Evolutionary conservation across 441 rosid species (phyloP).

Genomic region (Euphorbia schlechtendalii): DNA sequence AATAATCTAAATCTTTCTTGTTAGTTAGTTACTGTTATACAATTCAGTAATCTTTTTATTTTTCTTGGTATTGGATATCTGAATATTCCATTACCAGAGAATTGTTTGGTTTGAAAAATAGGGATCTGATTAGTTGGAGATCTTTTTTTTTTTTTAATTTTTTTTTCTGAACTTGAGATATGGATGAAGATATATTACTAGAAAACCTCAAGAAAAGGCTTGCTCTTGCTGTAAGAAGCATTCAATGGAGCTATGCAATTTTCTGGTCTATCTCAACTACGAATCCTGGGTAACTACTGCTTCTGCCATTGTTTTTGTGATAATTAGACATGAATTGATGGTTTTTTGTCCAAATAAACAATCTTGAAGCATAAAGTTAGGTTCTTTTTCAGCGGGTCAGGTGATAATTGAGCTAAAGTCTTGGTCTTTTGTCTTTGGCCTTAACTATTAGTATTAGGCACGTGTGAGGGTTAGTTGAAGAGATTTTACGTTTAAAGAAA

Average conservation of each 20-base stretch:
- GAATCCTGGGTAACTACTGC: slow-evolving; percentile 56
- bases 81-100: slow-evolving; percentile 10
- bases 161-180: slow-evolving; percentile 4
- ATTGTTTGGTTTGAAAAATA: slow-evolving; percentile 4
- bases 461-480: slow-evolving; percentile 4
- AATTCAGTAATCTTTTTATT: slow-evolving; percentile 5
- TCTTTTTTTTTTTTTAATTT: neutral
- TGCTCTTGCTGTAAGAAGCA: slow-evolving; percentile 67
- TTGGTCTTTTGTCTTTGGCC: neutral
- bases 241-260: slow-evolving; percentile 86
- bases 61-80: slow-evolving; percentile 6
- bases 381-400: neutral
- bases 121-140: slow-evolving; percentile 17
- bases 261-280: slow-evolving; percentile 67
- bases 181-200: slow-evolving; percentile 36
- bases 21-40: slow-evolving; percentile 1
- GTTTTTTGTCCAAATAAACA: neutral
- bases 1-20: too few relatives aligned
- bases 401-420: neutral
- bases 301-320: neutral
- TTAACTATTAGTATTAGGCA: neutral
- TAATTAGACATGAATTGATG: neutral
- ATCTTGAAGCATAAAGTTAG: slow-evolving; percentile 3
- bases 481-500: neutral
- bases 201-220: slow-evolving; percentile 60